These are phyloP conservation scores for Mycena olivaceomarginata DNA, from an alignment of 768 basidiomycete species.

Conservation along the genomic window DNA sequence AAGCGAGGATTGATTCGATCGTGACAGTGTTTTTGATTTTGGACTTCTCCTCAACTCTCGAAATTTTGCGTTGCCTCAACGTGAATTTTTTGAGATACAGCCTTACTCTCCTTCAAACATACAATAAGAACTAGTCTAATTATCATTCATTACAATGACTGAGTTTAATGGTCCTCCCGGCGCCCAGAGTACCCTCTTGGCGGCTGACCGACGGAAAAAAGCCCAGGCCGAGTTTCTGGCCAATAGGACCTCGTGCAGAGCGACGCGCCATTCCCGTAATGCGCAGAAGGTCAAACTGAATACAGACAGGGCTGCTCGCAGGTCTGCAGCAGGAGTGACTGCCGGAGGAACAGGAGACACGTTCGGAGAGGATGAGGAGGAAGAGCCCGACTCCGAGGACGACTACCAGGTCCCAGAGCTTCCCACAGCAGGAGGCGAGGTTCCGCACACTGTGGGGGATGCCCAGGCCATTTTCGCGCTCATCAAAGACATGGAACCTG, in stretches of 20 bases:
- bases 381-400: background rate
- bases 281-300: background rate
- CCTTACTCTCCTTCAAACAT: background rate
- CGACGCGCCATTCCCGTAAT: background rate
- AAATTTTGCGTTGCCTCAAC: background rate
- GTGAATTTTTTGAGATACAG: background rate
- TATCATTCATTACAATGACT: background rate
- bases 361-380: background rate
- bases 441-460: no score
- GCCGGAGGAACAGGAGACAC: background rate
- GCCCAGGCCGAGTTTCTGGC: background rate
- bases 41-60: conserved; percentile 9
- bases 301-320: background rate
- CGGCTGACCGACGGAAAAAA: background rate
- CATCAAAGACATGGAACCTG: background rate
- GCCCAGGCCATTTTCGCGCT: no score
- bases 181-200: background rate
- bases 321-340: background rate
- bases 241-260: background rate
- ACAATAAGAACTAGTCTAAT: background rate
- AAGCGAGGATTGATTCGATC: background rate
- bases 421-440: no score
- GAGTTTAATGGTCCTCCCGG: background rate
- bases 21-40: background rate
- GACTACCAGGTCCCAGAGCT: background rate